phyloP scores from a whole-genome alignment of 345 rosid genomes.

The Moricandia moricandioides region DNA sequence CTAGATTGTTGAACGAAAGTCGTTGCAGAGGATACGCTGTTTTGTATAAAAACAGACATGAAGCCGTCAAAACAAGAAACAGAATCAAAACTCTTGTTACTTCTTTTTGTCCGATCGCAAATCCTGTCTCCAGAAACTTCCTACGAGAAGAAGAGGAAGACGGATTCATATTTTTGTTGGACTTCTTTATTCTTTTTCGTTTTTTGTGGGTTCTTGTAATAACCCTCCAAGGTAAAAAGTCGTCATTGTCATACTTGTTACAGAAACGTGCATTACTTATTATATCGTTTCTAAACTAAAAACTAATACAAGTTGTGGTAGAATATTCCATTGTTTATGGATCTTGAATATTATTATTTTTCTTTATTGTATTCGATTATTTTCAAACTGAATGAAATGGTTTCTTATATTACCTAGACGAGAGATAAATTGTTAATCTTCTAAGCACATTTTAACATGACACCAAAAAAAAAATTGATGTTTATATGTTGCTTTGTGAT shows the following conservation, averaged over 20 bases:
- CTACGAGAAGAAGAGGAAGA: conserved; percentile 21
- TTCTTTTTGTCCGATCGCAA: conserved; percentile 19
- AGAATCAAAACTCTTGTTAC: conserved; percentile 28
- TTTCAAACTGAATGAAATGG: neutral
- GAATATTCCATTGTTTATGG: neutral
- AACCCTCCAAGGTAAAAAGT: neutral
- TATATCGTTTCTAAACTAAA: neutral
- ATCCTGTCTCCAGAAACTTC: conserved; percentile 17
- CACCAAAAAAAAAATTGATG: neutral
- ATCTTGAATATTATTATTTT: neutral
- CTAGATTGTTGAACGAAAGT: conserved; percentile 9
- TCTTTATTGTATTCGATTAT: neutral
- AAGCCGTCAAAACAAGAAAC: conserved; percentile 31
- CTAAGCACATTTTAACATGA: neutral
- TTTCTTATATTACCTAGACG: neutral
- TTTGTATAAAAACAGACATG: conserved; percentile 36
- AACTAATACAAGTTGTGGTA: neutral
- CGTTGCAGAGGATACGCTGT: conserved; percentile 28
- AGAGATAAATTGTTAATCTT: neutral
- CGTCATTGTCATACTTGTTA: conserved; percentile 5
- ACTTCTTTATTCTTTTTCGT: neutral
- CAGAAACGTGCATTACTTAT: neutral
- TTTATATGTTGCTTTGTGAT: neutral
- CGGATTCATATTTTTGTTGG: conserved; percentile 19
- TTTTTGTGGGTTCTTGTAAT: conserved; percentile 14